Conservation (phyloP, 1,284 basidiomycete genomes). For the Puccinia triticina region DNA sequence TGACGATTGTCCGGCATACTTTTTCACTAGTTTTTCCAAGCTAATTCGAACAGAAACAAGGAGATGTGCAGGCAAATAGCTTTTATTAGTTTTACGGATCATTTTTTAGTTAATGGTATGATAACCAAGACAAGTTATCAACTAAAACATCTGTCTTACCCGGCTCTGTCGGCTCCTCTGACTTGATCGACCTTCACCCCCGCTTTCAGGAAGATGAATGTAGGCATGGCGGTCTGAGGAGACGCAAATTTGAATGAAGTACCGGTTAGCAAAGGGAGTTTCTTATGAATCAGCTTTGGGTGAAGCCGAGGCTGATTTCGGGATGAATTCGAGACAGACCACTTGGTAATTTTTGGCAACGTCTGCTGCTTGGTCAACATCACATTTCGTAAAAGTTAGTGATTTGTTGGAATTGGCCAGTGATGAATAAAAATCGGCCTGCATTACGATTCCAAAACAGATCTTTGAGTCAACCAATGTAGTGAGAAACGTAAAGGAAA, state of each 20-base stretch:
- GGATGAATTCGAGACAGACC: not conserved
- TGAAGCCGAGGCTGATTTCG: not conserved
- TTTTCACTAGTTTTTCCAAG: constrained; percentile 35
- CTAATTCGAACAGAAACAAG: not conserved
- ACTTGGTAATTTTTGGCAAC: constrained; percentile 36
- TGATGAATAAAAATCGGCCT: constrained; percentile 44
- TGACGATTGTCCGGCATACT: constrained; percentile 31
- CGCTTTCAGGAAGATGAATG: constrained; percentile 35
- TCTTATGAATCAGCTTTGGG: not conserved
- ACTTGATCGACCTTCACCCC: constrained; percentile 35
- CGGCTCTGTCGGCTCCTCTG: constrained; percentile 32
- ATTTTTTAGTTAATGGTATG: too few species aligned
- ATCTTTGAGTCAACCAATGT: not conserved
- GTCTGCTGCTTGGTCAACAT: constrained; percentile 22
- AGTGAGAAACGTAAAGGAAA: not conserved
- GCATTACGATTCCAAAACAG: not conserved
- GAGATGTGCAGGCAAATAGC: not conserved
- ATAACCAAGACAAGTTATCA: too few species aligned
- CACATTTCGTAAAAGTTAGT: constrained; percentile 46
- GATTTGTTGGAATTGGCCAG: constrained; percentile 20
- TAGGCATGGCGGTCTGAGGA: constrained; percentile 43
- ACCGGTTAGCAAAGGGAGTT: not conserved
- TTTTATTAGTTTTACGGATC: too few species aligned
- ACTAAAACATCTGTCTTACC: not conserved
- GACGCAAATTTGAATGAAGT: not conserved